A percentile compares a stretch with the other conserved stretches of the same genome.
Conservation (phyloP, 1,139 yeast species). For the Kodamaea derodonti region DNA sequence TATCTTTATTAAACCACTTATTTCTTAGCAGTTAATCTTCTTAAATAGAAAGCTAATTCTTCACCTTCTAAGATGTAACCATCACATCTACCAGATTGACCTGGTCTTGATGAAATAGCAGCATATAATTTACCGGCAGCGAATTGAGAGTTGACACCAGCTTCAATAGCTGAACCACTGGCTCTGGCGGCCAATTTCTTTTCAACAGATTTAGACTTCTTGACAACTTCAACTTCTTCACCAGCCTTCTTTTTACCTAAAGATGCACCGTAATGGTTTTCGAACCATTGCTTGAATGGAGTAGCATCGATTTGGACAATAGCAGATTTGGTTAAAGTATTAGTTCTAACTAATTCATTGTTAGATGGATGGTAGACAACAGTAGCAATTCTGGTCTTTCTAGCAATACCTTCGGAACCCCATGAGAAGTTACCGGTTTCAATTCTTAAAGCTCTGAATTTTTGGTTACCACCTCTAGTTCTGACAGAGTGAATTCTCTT, state of each 20-base stretch:
- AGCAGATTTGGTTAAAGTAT: constrained; percentile 98
- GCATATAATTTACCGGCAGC: constrained; percentile 99
- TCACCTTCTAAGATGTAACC: constrained; percentile 99
- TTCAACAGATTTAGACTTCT: constrained; percentile 79
- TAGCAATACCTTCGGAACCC: constrained; percentile 98
- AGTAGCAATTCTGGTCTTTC: constrained; percentile 98
- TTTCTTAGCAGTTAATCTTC: constrained; percentile 99
- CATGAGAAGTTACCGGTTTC: constrained; percentile 99
- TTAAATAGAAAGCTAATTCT: constrained; percentile 99
- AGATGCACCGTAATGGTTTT: constrained; percentile 93
- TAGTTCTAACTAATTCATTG: constrained; percentile 99
- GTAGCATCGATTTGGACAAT: constrained; percentile 99
- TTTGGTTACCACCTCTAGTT: constrained; percentile 99
- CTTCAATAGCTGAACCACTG: constrained; percentile 77
- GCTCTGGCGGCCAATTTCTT: constrained; percentile 93
- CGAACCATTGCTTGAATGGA: constrained; percentile 99
- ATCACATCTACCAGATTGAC: constrained; percentile 99
- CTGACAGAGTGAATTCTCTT: constrained; percentile 99
- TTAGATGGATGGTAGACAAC: constrained; percentile 99
- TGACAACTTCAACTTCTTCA: constrained; percentile 44
- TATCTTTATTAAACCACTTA: too few relatives aligned
- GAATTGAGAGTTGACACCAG: constrained; percentile 92
- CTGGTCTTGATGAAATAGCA: constrained; percentile 98
- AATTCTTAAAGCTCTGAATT: constrained; percentile 99
- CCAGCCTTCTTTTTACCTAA: constrained; percentile 77